Evolutionary conservation across 1,284 basidiomycete genomes (phyloP).

Genomic region (Papiliotrema terrestris): DNA sequence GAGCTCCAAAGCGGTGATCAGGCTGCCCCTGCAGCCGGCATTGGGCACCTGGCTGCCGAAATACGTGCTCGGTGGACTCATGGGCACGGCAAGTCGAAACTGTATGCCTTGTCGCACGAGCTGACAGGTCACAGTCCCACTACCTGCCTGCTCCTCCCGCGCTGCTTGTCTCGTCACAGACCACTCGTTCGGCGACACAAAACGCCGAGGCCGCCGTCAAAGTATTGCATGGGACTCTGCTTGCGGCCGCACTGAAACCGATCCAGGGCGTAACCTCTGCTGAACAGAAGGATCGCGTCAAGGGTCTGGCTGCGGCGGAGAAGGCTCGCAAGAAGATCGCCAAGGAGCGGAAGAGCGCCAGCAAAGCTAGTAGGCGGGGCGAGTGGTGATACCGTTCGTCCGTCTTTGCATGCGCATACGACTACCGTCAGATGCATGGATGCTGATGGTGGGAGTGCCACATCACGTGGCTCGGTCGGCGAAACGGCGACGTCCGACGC

Average conservation of each 20-base stretch:
- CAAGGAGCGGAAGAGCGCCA: conserved; percentile 31
- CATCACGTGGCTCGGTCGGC: too few relatives aligned
- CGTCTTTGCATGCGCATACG: background rate
- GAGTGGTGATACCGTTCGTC: background rate
- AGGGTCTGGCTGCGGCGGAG: conserved; percentile 24
- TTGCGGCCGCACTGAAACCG: conserved; percentile 19
- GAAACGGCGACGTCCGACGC: too few relatives aligned
- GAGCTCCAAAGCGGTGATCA: conserved; percentile 45
- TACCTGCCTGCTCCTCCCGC: conserved; percentile 37
- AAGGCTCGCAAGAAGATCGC: conserved; percentile 23
- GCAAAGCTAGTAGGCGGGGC: conserved; percentile 19
- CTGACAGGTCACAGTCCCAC: conserved; percentile 13
- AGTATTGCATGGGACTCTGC: conserved; percentile 32
- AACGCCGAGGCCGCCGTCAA: conserved; percentile 30
- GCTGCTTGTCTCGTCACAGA: conserved; percentile 38
- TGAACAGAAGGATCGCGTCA: conserved; percentile 35
- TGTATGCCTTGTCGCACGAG: background rate
- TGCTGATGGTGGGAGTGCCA: too few relatives aligned
- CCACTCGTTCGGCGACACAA: conserved; percentile 31
- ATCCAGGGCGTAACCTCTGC: conserved; percentile 36
- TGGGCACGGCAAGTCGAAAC: conserved; percentile 33
- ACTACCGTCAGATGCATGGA: too few relatives aligned
- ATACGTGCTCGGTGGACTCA: conserved; percentile 34
- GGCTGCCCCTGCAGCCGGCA: conserved; percentile 26
- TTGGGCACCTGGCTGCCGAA: conserved; percentile 39